Base-by-base conservation (phyloP, 306 rosid species). In the Lablab purpureus region DNA sequence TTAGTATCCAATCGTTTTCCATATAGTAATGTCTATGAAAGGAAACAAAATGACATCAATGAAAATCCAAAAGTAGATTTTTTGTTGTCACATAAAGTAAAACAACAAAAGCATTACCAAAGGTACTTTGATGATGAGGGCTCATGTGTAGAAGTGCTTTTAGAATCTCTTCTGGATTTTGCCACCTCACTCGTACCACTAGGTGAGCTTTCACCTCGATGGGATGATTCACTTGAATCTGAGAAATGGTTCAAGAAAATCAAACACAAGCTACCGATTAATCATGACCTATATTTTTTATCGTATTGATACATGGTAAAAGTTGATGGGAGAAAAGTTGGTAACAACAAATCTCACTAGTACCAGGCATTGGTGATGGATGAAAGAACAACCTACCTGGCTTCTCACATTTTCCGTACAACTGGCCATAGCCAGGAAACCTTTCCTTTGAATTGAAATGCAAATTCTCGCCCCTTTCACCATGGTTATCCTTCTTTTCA, bases 221-320 rank as follows among this genome's bases (percentile, higher is more conserved):
- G 88, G n/a, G 85, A 68, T 74, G 75, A 81, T 76, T 87, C 87
- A n/a, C 73, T 87, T 81, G 81, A 25, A 62, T 86, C 87, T 7
- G 89, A 41, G 75, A 70, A 84, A 43, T 84, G 90, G 81, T 73
- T 89, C 92, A 80, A 86, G 86, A 75, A 89, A 84, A 52, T 86
- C 90, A 86, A 91, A 84, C 89, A 90, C 95, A 12, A 86, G 89
- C 80, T 78, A 87, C 67, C 81, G 86, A 17, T 86, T 54, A 41
- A 66, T 71, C 74, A 74, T 83, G 77, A 22, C 82, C 78, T 51
- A 73, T 65, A 71, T 76, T 3, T 28, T 54, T 83, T 79, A 68
- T 87, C 87, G 74, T 81, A 91, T 6, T 84, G 81, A 87, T 82
- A 83, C 43, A 89, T 11, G 87, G 78, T 83, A 60, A 85, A 88